These are phyloP conservation scores for Gossypium laxum DNA, from an alignment of 441 rosid species.

Conservation along the genomic window DNA sequence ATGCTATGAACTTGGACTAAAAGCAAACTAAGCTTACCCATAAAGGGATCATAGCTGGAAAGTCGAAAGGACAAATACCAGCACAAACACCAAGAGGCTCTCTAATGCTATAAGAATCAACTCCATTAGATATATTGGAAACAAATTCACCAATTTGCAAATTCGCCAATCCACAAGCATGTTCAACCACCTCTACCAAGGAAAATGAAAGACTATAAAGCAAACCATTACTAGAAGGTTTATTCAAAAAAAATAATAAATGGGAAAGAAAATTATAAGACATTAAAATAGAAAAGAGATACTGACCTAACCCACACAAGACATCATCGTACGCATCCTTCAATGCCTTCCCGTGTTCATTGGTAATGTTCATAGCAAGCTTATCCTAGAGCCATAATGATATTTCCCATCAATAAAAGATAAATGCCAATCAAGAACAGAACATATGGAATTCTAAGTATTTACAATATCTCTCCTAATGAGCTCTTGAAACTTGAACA, in stretches of 20 bases:
- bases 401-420: background rate
- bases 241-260: background rate
- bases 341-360: slow-evolving; percentile 52
- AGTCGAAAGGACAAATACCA: slow-evolving; percentile 88
- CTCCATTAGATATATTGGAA: slow-evolving; percentile 72
- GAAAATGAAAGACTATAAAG: slow-evolving; percentile 3
- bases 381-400: slow-evolving; percentile 27
- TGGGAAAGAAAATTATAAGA: background rate
- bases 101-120: slow-evolving; percentile 73
- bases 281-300: background rate
- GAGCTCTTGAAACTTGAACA: slow-evolving; percentile 48
- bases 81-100: slow-evolving; percentile 96
- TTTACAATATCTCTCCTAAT: slow-evolving; percentile 39
- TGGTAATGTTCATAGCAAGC: slow-evolving; percentile 36
- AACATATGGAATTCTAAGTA: background rate
- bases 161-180: slow-evolving; percentile 88
- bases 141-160: slow-evolving; percentile 86
- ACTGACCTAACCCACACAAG: slow-evolving; percentile 77
- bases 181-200: slow-evolving; percentile 80
- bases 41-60: slow-evolving; percentile 96
- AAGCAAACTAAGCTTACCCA: slow-evolving; percentile 44
- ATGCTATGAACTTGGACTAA: background rate
- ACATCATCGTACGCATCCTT: slow-evolving; percentile 92
- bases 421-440: background rate
- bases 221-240: background rate